A percentile compares a stretch with the other conserved stretches of the same genome.
These are phyloP conservation scores for Penicillium sclerotigenum DNA, from an alignment of 2,329 filamentous ascomycete species.

Conservation along the genomic window DNA sequence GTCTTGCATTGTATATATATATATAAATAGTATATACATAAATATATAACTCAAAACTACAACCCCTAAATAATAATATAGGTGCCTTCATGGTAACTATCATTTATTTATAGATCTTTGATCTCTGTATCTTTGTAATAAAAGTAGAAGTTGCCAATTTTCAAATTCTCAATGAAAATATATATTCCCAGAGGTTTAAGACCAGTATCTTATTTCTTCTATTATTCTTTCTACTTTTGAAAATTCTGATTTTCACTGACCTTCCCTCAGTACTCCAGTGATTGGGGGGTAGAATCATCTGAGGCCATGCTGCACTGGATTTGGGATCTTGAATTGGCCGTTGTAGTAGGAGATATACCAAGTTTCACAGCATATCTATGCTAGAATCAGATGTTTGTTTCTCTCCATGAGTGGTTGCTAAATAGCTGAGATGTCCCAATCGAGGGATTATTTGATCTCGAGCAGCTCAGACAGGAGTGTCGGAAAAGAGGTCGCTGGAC, in stretches of 20 bases:
- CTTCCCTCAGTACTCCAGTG: slow-evolving; percentile 29
- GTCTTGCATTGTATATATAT: too few species aligned
- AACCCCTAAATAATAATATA: too few species aligned
- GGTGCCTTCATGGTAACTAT: neutral
- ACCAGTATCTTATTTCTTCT: too few species aligned
- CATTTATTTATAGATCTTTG: neutral
- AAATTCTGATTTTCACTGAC: neutral
- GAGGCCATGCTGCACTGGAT: slow-evolving; percentile 54
- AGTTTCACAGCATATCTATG: slow-evolving; percentile 52
- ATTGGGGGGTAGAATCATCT: slow-evolving; percentile 53
- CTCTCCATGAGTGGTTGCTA: slow-evolving; percentile 35
- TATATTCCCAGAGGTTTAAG: neutral
- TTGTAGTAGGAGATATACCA: slow-evolving; percentile 56
- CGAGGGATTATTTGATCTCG: slow-evolving; percentile 47
- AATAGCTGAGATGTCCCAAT: slow-evolving; percentile 51
- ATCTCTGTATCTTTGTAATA: neutral
- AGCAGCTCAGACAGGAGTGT: slow-evolving; percentile 41
- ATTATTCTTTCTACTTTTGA: neutral
- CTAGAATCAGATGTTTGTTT: slow-evolving; percentile 19
- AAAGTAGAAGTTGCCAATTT: neutral
- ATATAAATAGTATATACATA: too few species aligned
- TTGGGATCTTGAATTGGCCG: slow-evolving; percentile 56
- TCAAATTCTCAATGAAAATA: neutral
- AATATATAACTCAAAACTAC: too few species aligned
- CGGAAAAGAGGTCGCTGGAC: slow-evolving; percentile 35